Evolutionary conservation across 2,329 filamentous ascomycete genomes (phyloP).

Genomic region (Berkeleyomyces rouxiae): DNA sequence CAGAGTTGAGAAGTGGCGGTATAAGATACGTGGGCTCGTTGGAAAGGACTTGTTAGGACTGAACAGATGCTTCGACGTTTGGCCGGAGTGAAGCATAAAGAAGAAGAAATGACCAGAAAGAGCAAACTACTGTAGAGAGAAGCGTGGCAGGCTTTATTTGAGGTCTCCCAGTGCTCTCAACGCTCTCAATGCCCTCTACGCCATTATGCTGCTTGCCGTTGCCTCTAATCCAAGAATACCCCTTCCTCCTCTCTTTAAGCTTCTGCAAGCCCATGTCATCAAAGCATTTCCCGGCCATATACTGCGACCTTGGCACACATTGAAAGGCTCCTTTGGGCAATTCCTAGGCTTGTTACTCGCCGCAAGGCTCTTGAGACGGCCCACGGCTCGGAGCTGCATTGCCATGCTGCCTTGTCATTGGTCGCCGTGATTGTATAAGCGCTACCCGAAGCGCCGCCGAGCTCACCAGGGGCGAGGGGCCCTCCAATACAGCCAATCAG

Average conservation of each 20-base stretch:
- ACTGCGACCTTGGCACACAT: neutral
- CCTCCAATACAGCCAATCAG: constrained; percentile 5
- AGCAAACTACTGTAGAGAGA: neutral
- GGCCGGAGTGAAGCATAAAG: neutral
- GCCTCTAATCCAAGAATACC: neutral
- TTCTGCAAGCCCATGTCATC: neutral
- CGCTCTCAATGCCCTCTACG: neutral
- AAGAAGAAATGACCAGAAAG: neutral
- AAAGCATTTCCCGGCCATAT: neutral
- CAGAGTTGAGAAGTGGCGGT: neutral
- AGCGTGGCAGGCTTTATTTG: neutral
- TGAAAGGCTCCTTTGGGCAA: neutral
- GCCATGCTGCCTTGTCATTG: constrained; percentile 3
- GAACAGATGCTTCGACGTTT: neutral
- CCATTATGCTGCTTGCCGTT: neutral
- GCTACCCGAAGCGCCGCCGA: constrained; percentile 8
- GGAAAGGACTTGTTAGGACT: neutral
- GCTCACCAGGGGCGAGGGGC: constrained; percentile 5
- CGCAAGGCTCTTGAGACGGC: neutral
- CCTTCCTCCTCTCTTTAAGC: neutral
- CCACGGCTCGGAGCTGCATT: neutral
- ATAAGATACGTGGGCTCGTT: neutral
- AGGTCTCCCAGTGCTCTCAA: neutral
- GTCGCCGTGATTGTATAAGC: constrained; percentile 9
- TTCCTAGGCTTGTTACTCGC: neutral